A percentile compares a stretch with the other conserved stretches of the same genome.
phyloP scores from a whole-genome alignment of 176 grass and related monocot species.

The Triticum dicoccoides region DNA sequence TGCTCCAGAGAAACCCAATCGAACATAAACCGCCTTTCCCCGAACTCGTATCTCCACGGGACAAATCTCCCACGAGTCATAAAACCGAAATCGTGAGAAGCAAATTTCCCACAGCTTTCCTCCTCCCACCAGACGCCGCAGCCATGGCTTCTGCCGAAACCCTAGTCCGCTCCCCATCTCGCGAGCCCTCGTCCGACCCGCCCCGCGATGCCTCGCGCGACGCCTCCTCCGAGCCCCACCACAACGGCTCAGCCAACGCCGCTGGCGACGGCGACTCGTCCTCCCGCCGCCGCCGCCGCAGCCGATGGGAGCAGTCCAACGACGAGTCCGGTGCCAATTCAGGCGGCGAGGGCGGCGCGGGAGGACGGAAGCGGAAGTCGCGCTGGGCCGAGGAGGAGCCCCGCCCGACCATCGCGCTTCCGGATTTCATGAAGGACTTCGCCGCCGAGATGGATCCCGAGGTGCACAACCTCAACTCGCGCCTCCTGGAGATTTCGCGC shows the following conservation, averaged over 20 bases:
- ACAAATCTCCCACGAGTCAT: not conserved
- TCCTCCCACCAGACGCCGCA: constrained; percentile 12
- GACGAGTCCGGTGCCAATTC: constrained; percentile 47
- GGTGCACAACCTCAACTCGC: constrained; percentile 80
- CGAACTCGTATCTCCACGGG: not conserved
- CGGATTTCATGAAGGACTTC: constrained; percentile 99
- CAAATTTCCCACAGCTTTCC: constrained; percentile 2
- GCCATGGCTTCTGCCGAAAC: constrained; percentile 47
- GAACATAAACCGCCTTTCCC: not conserved
- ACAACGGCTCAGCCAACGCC: constrained; percentile 8
- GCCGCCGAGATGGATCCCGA: constrained; percentile 84
- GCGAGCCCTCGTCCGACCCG: constrained; percentile 37
- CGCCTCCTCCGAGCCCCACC: constrained; percentile 26
- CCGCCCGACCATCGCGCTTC: constrained; percentile 59
- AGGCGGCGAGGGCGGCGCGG: constrained; percentile 37
- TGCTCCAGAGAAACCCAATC: not conserved
- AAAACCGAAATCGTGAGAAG: constrained; percentile 5
- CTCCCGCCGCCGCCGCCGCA: constrained; percentile 61
- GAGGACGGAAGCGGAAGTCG: constrained; percentile 70
- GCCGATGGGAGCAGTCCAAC: constrained; percentile 73
- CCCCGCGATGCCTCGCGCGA: constrained; percentile 26
- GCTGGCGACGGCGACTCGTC: constrained; percentile 29
- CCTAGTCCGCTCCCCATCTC: constrained; percentile 42
- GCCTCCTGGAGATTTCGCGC: constrained; percentile 85
- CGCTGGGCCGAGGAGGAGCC: constrained; percentile 96